Evolutionary conservation across 208 protist species (phyloP).

Genomic region (Trypanosoma rangeli): DNA sequence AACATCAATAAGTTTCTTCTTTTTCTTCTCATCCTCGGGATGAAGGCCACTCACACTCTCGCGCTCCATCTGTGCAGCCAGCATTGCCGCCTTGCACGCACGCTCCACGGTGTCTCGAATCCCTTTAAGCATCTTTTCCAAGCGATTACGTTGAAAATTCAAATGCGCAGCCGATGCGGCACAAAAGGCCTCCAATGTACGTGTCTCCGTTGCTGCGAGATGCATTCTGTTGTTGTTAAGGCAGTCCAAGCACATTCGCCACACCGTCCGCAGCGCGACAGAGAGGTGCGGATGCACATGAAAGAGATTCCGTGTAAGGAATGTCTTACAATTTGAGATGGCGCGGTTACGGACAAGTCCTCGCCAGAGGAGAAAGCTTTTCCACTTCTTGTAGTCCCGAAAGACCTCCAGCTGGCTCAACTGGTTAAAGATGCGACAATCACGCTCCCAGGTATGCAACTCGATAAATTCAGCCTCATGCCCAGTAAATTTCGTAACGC

Average conservation of each 20-base stretch:
- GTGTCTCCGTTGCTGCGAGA: constrained; percentile 64
- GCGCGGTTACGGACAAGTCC: constrained; percentile 85
- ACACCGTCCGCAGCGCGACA: constrained; percentile 74
- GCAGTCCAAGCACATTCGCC: constrained; percentile 80
- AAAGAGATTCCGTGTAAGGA: constrained; percentile 88
- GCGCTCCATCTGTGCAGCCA: constrained; percentile 77
- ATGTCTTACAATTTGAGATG: constrained; percentile 71
- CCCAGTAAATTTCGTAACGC: constrained; percentile 94
- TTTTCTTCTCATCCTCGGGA: constrained; percentile 72
- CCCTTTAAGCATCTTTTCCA: constrained; percentile 85
- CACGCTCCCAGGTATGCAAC: constrained; percentile 92
- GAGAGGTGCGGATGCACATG: constrained; percentile 87
- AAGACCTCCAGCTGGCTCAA: constrained; percentile 92
- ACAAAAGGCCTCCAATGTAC: constrained; percentile 74
- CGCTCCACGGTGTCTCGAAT: constrained; percentile 88
- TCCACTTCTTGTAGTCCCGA: constrained; percentile 92
- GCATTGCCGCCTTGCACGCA: constrained; percentile 92
- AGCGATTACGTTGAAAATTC: constrained; percentile 46
- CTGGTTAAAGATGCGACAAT: constrained; percentile 89
- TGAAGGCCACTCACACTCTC: constrained; percentile 70
- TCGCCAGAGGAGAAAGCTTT: constrained; percentile 93
- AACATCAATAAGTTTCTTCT: constrained; percentile 81
- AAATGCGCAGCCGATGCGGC: constrained; percentile 51
- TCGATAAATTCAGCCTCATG: constrained; percentile 92
- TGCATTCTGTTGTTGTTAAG: constrained; percentile 68